Percentiles rank a stretch among this genome's conserved stretches.
These are phyloP conservation scores for Daedalea quercina DNA, from an alignment of 768 basidiomycete genomes.

Conservation along the genomic window DNA sequence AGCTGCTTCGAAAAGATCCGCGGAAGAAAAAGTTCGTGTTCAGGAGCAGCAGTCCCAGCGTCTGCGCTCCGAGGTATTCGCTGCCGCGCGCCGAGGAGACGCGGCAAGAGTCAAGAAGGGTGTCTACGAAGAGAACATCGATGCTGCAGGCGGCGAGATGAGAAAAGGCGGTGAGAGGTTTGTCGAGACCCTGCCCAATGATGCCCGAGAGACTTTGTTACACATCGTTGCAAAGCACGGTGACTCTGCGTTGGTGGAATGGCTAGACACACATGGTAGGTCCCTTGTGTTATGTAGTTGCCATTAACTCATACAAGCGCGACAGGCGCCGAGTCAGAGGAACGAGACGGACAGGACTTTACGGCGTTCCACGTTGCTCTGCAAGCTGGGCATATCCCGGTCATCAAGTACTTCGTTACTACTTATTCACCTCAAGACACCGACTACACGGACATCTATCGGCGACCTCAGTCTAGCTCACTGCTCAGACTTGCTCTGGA, in stretches of 20 bases:
- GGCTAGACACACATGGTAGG: constrained; percentile 70
- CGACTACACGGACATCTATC: constrained; percentile 47
- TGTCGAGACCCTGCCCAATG: constrained; percentile 37
- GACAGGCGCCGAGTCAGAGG: constrained; percentile 67
- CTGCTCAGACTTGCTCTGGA: constrained; percentile 52
- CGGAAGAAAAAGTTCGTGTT: constrained; percentile 40
- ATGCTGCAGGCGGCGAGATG: constrained; percentile 67
- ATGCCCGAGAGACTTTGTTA: constrained; percentile 60
- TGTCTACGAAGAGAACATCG: constrained; percentile 62
- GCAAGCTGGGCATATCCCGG: constrained; percentile 39
- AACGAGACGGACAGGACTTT: constrained; percentile 48
- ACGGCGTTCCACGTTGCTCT: constrained; percentile 68
- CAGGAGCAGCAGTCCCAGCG: constrained; percentile 46
- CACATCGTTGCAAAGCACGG: constrained; percentile 59
- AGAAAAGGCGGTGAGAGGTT: constrained; percentile 49
- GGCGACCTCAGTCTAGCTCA: constrained; percentile 31
- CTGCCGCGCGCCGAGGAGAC: constrained; percentile 54
- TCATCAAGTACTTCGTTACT: constrained; percentile 58
- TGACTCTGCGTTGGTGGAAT: constrained; percentile 51
- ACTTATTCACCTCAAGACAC: constrained; percentile 46
- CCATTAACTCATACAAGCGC: constrained; percentile 11
- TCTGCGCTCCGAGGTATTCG: constrained; percentile 55
- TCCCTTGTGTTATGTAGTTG: constrained; percentile 7
- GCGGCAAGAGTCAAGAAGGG: constrained; percentile 50
- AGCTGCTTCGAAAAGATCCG: constrained; percentile 39